Evolutionary conservation across 192 early-diverging fungal species (phyloP).

Genomic region (Coemansia sp.): DNA sequence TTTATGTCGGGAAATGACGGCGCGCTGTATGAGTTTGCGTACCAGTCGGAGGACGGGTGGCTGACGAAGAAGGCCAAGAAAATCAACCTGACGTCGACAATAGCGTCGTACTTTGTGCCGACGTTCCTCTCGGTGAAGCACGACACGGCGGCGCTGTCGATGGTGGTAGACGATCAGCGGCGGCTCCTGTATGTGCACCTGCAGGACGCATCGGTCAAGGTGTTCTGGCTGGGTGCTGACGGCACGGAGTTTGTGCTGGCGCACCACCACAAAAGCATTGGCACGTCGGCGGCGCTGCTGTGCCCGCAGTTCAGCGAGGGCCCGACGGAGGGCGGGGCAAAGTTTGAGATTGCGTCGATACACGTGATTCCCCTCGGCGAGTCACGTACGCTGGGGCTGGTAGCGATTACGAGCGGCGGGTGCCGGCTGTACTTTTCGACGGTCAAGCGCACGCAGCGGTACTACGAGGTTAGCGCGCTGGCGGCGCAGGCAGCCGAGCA

Average conservation of each 20-base stretch:
- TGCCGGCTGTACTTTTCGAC: slow-evolving; percentile 75
- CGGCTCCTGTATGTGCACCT: slow-evolving; percentile 73
- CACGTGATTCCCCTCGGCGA: slow-evolving; percentile 66
- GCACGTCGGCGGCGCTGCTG: slow-evolving; percentile 47
- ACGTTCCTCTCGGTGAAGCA: slow-evolving; percentile 51
- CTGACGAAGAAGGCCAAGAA: slow-evolving; percentile 76
- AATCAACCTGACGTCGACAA: slow-evolving; percentile 68
- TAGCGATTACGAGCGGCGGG: slow-evolving; percentile 78
- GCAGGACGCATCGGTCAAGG: slow-evolving; percentile 66
- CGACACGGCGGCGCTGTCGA: slow-evolving; percentile 58
- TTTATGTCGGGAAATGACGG: slow-evolving; percentile 90
- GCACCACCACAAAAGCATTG: slow-evolving; percentile 54
- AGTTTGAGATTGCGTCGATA: slow-evolving; percentile 74
- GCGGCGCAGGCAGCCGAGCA: not conserved
- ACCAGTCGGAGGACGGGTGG: slow-evolving; percentile 87
- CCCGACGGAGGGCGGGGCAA: slow-evolving; percentile 12
- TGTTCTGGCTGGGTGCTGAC: slow-evolving; percentile 63
- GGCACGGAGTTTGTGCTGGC: slow-evolving; percentile 59
- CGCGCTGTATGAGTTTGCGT: slow-evolving; percentile 84
- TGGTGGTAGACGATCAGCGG: slow-evolving; percentile 69
- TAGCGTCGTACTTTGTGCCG: slow-evolving; percentile 71
- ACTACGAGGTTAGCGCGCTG: slow-evolving; percentile 19
- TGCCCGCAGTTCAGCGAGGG: slow-evolving; percentile 54
- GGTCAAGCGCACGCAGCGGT: slow-evolving; percentile 43
- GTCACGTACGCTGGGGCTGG: slow-evolving; percentile 66